Evolutionary conservation across 2,329 filamentous ascomycete species (phyloP).

Genomic region (Penicillium sp.): DNA sequence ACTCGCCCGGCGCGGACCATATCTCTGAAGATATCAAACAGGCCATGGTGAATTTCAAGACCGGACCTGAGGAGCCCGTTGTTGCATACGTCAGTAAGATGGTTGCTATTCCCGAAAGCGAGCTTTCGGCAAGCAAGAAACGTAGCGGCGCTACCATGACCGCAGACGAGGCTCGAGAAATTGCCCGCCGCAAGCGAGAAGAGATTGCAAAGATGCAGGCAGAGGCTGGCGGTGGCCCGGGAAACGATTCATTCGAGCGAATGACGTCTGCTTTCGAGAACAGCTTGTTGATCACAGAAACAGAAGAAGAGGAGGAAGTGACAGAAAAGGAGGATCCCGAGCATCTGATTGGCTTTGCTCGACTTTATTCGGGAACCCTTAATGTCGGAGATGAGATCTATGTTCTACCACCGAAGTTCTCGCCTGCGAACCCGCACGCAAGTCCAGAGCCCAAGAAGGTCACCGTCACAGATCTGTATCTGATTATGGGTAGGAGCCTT

Average conservation of each 20-base stretch:
- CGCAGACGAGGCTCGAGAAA: conserved; percentile 81
- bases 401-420: conserved; percentile 88
- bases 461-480: conserved; percentile 80
- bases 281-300: conserved; percentile 50
- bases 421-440: conserved; percentile 68
- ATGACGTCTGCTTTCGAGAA: conserved; percentile 58
- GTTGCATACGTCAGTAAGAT: conserved; percentile 98
- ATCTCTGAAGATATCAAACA: conserved; percentile 65
- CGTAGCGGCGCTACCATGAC: conserved; percentile 66
- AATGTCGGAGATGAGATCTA: conserved; percentile 87
- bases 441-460: conserved; percentile 73
- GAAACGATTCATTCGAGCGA: conserved; percentile 48
- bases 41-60: conserved; percentile 79
- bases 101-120: conserved; percentile 89
- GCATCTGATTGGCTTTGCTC: conserved; percentile 88
- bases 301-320: conserved; percentile 46
- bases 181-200: conserved; percentile 81
- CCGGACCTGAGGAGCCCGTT: conserved; percentile 64
- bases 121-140: conserved; percentile 76
- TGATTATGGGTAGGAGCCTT: conserved; percentile 89
- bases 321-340: conserved; percentile 67
- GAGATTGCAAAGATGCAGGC: conserved; percentile 78
- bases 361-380: conserved; percentile 85
- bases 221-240: conserved; percentile 42
- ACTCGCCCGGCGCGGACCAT: conserved; percentile 68